Evolutionary conservation across 345 rosid species (phyloP), one percentile per base, ranked within the genome.

Genomic region (Fremontodendron californicum): DNA sequence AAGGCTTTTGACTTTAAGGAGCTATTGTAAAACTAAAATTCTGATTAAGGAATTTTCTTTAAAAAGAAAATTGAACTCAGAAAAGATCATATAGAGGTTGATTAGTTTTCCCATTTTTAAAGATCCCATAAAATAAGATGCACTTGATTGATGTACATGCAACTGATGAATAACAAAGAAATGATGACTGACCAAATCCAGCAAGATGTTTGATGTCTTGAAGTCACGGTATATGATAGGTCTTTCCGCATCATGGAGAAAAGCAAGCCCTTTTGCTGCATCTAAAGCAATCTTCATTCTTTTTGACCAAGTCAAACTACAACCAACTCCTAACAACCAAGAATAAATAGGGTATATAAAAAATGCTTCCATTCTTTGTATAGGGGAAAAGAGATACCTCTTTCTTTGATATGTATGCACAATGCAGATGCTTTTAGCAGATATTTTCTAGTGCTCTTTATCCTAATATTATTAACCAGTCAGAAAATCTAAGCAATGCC

Each of bases 171-270:
- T 19, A 78, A 78, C 9, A 72, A 74, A 60, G 8, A 60, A 55
- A 65, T 42, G 42, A 43, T 29, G 70, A 84, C 93, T 78, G 70
- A 92, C 98, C 88, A 63, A 85, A 79, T 92, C 97, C 75, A 96
- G 89, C 85, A 96, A 90, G 90, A 96, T 87, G 83, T 96, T 96
- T 68, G 99, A 95, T 68, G 97, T 92, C 92, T 96, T 96, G 86
- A 96, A 89, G 81, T 96, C 99, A 21, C 99, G 97, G 86, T 96
- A 96, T 74, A 96, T 96, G 78, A 96, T 79, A 18, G 97, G 88
- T 70, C 97, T 88, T 81, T 94, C 95, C 23, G 98, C 97, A 78
- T 90, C 92, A 84, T 94, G 99, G 83, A 96, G 99, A 90, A 85
- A 88, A 43, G 97, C 95, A 77, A 96, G 98, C 61, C 99, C 98